Conservation (phyloP, 352 stramenopile species). For the Globisporangium lucens region DNA sequence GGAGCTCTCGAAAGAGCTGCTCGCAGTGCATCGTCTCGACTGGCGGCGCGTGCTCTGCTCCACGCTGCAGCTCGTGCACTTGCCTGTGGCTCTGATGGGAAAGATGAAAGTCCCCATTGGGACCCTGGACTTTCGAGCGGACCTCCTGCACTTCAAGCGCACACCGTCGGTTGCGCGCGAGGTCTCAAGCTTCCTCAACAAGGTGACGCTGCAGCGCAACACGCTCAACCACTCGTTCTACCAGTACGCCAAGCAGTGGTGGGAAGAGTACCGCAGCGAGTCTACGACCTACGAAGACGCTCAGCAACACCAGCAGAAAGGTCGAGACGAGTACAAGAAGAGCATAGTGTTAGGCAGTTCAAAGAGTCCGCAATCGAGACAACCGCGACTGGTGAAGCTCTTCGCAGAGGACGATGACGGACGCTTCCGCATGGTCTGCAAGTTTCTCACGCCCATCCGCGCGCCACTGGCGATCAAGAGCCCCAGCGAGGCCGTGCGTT, state of each 20-base stretch:
- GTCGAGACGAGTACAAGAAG: conserved; percentile 24
- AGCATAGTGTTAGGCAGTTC: background rate
- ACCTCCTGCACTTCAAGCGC: conserved; percentile 60
- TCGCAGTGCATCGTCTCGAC: conserved; percentile 68
- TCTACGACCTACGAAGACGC: conserved; percentile 13
- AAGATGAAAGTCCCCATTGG: conserved; percentile 70
- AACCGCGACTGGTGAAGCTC: conserved; percentile 65
- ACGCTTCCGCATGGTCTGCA: conserved; percentile 81
- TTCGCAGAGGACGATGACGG: conserved; percentile 89
- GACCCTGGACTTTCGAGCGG: conserved; percentile 62
- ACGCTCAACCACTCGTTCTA: conserved; percentile 65
- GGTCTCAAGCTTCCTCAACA: conserved; percentile 43
- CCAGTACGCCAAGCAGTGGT: conserved; percentile 83
- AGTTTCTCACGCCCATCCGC: conserved; percentile 71
- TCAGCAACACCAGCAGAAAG: background rate
- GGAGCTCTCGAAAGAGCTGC: conserved; percentile 50
- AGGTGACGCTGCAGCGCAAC: conserved; percentile 52
- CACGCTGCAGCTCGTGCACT: conserved; percentile 61
- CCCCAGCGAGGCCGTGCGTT: conserved; percentile 81
- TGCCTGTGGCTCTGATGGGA: conserved; percentile 58
- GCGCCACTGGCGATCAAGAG: conserved; percentile 44
- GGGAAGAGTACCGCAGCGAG: conserved; percentile 68
- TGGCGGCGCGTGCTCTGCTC: conserved; percentile 79
- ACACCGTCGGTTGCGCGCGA: conserved; percentile 43
- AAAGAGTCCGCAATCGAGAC: conserved; percentile 14